Evolutionary conservation across 164 flowering plant genomes (phyloP), one percentile per base, ranked within the genome.

Genomic region (Nelumbo lutea): DNA sequence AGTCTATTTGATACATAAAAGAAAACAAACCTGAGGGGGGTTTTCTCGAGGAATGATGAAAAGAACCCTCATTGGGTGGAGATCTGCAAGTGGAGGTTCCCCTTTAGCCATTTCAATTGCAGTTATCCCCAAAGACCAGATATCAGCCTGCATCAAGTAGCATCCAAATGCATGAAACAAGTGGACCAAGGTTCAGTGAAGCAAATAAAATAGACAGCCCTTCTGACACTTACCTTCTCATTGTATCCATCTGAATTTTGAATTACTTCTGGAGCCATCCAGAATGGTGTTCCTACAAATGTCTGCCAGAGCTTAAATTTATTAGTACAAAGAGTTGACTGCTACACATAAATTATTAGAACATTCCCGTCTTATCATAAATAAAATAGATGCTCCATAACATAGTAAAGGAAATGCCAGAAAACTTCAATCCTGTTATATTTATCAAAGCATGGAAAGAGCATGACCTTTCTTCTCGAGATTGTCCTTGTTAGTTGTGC

Each of bases 181-280:
- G 39, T 46, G 46, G 14, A 42, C 50, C 61, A 65, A 65, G 55
- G 59, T 46, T 67, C 60, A 65, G 65, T 52, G 13, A 45, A 59
- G 69, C 8, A 39, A 13, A 27, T 40, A 58, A 50, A 11, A 61
- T n/a, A 55, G 15, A 61, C 38, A 55, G 15, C 43, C 61, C 44
- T 39, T 27, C 50, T 5, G 66, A 68, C 50, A 59, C 27, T 15
- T 73, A 95, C 99, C 94, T 95, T 95, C 80, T 95, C 97, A 79
- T 95, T 87, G 74, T 95, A 95, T 66, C 99, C 99, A 15, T 95
- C 99, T 51, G 97, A 83, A 76, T 92, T 92, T 73, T 95, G 97
- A 78, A 95, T 95, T 50, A 95, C 99, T 75, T 95, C 99, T 58
- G 99, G 99, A 70, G 99, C 99, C 99, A 95, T 95, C 99, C 99